Conservation (phyloP, 495 filamentous ascomycete genomes). For the Annulohypoxylon maeteangense region DNA sequence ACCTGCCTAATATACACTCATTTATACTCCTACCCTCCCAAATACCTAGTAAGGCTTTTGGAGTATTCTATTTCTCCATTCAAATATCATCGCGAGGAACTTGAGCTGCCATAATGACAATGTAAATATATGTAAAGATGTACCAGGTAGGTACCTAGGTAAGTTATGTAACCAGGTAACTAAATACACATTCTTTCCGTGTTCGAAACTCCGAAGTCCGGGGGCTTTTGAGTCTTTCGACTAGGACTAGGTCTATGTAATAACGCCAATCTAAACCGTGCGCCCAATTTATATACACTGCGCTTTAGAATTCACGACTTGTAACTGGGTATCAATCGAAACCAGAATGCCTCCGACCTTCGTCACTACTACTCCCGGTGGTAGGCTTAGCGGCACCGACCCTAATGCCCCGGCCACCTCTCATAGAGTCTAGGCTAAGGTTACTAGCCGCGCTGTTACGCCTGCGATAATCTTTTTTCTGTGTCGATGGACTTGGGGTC, state of each 20-base stretch:
- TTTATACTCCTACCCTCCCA: not conserved
- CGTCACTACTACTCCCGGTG: constrained; percentile 43
- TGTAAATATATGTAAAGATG: too few species aligned
- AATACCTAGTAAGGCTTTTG: too few species aligned
- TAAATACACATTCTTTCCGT: constrained; percentile 13
- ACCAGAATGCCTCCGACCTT: constrained; percentile 27
- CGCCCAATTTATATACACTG: constrained; percentile 12
- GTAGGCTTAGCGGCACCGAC: constrained; percentile 48
- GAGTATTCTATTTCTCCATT: too few species aligned
- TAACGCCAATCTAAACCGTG: constrained; percentile 25
- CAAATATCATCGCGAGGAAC: too few species aligned
- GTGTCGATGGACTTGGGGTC: constrained; percentile 36
- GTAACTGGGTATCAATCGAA: not conserved
- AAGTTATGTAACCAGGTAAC: not conserved
- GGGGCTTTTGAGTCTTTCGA: not conserved
- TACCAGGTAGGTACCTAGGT: too few species aligned
- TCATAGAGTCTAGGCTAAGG: constrained; percentile 44
- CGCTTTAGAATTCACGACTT: not conserved
- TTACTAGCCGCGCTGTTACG: constrained; percentile 40
- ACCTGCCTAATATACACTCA: not conserved
- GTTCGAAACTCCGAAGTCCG: not conserved
- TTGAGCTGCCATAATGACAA: too few species aligned
- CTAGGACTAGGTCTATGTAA: not conserved
- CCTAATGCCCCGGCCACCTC: constrained; percentile 45
- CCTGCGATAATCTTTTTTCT: constrained; percentile 25